Evolutionary conservation across 208 protist genomes (phyloP).

Genomic region (Trypanosoma vivax): DNA sequence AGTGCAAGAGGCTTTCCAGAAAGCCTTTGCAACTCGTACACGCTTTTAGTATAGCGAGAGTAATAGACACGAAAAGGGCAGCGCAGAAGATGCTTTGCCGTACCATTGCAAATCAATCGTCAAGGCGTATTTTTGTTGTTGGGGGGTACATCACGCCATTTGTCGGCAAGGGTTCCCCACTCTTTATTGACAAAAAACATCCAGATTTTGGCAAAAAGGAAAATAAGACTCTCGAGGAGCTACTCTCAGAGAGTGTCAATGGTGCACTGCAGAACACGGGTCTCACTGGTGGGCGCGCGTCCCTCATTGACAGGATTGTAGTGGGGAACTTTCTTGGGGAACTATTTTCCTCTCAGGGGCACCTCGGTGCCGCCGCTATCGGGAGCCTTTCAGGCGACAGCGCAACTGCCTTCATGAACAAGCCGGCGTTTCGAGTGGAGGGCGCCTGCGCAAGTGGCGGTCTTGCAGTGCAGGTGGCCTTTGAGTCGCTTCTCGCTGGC

Average conservation of each 20-base stretch:
- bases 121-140: constrained; percentile 65
- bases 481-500: constrained; percentile 54
- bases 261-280: constrained; percentile 46
- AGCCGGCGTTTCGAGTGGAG: constrained; percentile 80
- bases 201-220: constrained; percentile 86
- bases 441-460: constrained; percentile 88
- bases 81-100: constrained; percentile 14
- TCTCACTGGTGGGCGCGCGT: constrained; percentile 37
- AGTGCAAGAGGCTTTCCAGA: too few species aligned
- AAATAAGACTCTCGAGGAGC: constrained; percentile 76
- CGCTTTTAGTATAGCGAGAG: background rate
- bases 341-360: constrained; percentile 85
- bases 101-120: constrained; percentile 5
- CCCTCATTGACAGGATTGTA: constrained; percentile 59
- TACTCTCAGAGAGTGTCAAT: constrained; percentile 51
- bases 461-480: constrained; percentile 55
- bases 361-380: constrained; percentile 73
- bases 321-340: constrained; percentile 88
- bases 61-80: constrained; percentile 1
- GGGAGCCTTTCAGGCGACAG: constrained; percentile 32
- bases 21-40: too few species aligned
- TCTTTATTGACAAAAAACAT: constrained; percentile 91
- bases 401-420: constrained; percentile 42
- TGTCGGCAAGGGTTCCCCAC: constrained; percentile 82
- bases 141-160: constrained; percentile 85